Evolutionary conservation across 202 grass and related monocot genomes (phyloP), one percentile per base, ranked within the genome.

Genomic region (Zizania palustris): DNA sequence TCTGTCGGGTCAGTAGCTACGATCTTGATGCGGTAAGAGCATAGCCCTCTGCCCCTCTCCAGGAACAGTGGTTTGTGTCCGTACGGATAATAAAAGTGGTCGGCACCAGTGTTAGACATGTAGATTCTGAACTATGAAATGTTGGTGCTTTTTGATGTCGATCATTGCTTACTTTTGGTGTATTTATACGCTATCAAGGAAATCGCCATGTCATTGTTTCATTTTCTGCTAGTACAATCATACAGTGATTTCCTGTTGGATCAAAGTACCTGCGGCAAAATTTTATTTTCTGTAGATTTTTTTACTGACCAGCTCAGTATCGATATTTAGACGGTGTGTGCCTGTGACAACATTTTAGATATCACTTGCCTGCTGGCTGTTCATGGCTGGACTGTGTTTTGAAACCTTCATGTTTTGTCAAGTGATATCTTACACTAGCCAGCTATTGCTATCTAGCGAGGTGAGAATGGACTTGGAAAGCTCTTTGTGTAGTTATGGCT

Each of bases 1-100:
- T 92, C 96, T 3, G 87, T 88, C 18, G 96, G 92, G 11, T 88
- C 89, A 14, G 61, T 90, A 43, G 77, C 73, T 48, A 63, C 72
- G 3, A 11, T 95, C 65, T 86, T 76, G 71, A 82, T 80, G 72
- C 74, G 89, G 65, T 88, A 81, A 89, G 62, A 58, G 65, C 34
- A 74, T 3, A 46, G 40, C 19, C 72, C 71, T 76, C 18, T 13
- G 19, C 49, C 19, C 72, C 71, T 76, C 18, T 13, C 34, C 49
- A 42, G 65, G 19, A 14, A 36, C 34, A 20, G 65, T 71, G 20
- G 2, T 43, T 66, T 44, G 11, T 41, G 10, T 60, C 57, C 51
- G 71, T 37, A 37, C 0, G 44, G 45, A 60, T 76, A 84, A 84
- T 84, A 88, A 77, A 60, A 59, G 9, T 64, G 21, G 16, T 6